These are phyloP conservation scores for Globisporangium solare DNA, from an alignment of 352 stramenopile species.

Conservation along the genomic window DNA sequence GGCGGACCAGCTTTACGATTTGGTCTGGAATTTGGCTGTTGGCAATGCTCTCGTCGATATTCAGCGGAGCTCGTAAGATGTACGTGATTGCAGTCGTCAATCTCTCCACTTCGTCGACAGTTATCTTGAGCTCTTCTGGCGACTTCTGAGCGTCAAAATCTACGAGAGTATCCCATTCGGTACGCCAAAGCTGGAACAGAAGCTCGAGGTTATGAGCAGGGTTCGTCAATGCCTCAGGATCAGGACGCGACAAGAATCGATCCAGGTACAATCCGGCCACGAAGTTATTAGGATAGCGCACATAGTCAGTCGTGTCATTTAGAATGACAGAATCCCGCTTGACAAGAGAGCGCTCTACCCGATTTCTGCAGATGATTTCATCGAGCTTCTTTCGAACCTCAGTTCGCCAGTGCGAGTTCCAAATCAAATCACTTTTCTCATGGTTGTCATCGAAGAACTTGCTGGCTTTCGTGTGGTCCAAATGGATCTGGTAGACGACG, in stretches of 20 bases:
- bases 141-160: conserved; percentile 58
- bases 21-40: conserved; percentile 63
- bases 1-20: conserved; percentile 65
- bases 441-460: conserved; percentile 84
- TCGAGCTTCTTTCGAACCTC: conserved; percentile 75
- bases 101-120: conserved; percentile 55
- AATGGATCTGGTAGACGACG: conserved; percentile 79
- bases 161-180: conserved; percentile 50
- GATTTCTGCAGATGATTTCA: conserved; percentile 74
- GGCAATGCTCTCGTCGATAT: conserved; percentile 70
- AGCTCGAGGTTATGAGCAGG: conserved; percentile 75
- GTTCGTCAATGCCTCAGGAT: conserved; percentile 71
- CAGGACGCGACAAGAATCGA: conserved; percentile 60
- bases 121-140: conserved; percentile 40
- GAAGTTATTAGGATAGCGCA: conserved; percentile 60
- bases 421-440: conserved; percentile 81
- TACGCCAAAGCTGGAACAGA: conserved; percentile 70
- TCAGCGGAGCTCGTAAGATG: conserved; percentile 55
- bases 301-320: conserved; percentile 57
- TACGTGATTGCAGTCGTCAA: conserved; percentile 67
- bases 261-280: conserved; percentile 72
- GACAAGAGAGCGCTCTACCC: conserved; percentile 56
- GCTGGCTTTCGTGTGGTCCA: conserved; percentile 62
- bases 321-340: conserved; percentile 79
- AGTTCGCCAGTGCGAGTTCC: conserved; percentile 73